Evolutionary conservation across 2,329 filamentous ascomycete species (phyloP), one percentile per base, ranked within the genome.

Genomic region (Achaetomium macrosporum): DNA sequence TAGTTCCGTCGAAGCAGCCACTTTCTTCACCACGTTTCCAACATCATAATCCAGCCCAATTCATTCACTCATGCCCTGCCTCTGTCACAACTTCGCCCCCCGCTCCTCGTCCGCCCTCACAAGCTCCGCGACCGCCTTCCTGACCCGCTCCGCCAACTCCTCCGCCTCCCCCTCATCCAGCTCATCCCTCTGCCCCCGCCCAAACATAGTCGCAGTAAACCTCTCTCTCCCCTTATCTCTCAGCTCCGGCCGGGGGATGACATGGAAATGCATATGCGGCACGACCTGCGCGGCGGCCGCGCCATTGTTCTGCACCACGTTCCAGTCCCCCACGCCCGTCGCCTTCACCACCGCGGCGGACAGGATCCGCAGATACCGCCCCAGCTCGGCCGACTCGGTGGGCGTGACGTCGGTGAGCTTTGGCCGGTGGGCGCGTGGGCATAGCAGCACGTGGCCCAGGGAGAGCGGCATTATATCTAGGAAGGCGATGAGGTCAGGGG

Each of bases 251-350:
- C 92, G 75, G 0, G 92, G 92, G 33, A 99, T 95, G 48, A 97
- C 79, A 63, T 99, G 93, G 68, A 95, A 97, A 69, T 99, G 92
- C 45, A 95, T 85, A 69, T 97, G 92, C 19, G 87, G 87, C 2
- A 97, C 90, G 15, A 96, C 90, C 72, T 97, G 92, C 2, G 90
- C 90, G 2, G 92, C 92, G 31, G 90, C 82, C 3, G 84, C 84
- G 15, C 92, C 90, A 63, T 96, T 97, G 68, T 97, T 97, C 73
- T 97, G 92, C 51, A 97, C 89, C 30, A 97, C 83, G 69, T 99
- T 99, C 87, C 92, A 97, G 71, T 96, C 91, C 47, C 76, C 76
- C 1, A 89, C 81, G 10, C 84, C 86, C 2, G 85, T 88, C 0
- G 83, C 82, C 47, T 75, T 76, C 31, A 83, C 78, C 36, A 96